Evolutionary conservation across 2,329 filamentous ascomycete species (phyloP).

Genomic region (Leptodontidium sp.): DNA sequence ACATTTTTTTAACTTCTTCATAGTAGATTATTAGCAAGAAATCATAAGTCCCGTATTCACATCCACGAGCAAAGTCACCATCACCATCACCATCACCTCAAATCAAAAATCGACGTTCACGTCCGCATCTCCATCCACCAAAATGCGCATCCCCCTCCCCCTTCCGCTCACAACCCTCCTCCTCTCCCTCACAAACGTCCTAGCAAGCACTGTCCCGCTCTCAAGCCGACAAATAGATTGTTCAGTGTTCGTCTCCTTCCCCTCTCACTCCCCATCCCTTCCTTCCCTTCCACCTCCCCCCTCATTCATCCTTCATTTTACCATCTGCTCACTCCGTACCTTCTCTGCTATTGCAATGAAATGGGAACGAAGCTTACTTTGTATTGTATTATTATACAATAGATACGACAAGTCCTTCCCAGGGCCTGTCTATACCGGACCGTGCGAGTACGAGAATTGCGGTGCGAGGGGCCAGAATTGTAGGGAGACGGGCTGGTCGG

Average conservation of each 20-base stretch:
- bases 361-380: too few relatives aligned
- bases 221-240: neutral
- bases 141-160: neutral
- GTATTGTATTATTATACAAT: neutral
- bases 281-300: too few relatives aligned
- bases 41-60: too few relatives aligned
- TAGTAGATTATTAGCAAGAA: too few relatives aligned
- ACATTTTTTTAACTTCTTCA: too few relatives aligned
- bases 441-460: conserved; percentile 1
- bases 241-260: neutral
- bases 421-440: neutral
- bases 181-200: neutral
- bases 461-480: conserved; percentile 6
- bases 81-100: too few relatives aligned
- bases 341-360: too few relatives aligned
- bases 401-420: neutral
- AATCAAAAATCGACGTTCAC: too few relatives aligned
- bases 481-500: neutral
- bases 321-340: too few relatives aligned
- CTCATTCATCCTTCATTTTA: too few relatives aligned
- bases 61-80: too few relatives aligned
- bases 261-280: too few relatives aligned
- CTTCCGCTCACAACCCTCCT: neutral
- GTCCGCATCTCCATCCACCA: neutral
- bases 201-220: neutral